phyloP scores from a whole-genome alignment of 257 asterid genomes.

The Forsythia viridissima region DNA sequence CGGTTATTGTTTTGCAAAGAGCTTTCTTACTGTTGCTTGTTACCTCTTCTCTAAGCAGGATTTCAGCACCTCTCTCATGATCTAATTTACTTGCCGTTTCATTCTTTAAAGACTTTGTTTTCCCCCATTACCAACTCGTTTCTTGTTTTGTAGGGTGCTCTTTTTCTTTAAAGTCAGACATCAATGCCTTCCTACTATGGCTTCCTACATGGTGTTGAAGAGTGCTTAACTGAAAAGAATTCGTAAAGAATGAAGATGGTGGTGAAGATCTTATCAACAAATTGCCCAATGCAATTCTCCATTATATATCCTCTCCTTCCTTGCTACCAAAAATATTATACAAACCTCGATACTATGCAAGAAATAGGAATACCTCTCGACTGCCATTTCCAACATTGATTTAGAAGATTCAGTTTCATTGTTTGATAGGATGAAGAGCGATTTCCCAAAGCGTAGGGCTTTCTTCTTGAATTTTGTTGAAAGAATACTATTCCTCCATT shows the following conservation, averaged over 20 bases:
- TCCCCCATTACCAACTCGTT: too few relatives aligned
- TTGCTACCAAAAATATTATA: neutral
- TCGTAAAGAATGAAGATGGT: neutral
- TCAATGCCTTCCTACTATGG: neutral
- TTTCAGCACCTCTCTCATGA: too few relatives aligned
- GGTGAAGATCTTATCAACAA: neutral
- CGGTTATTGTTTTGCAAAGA: too few relatives aligned
- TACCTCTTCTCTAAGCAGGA: too few relatives aligned
- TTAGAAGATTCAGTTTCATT: neutral
- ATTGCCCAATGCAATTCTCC: neutral
- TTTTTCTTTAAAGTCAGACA: too few relatives aligned
- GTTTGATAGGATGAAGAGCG: neutral
- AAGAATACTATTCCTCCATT: neutral
- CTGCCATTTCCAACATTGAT: neutral
- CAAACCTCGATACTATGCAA: neutral
- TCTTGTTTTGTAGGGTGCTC: neutral
- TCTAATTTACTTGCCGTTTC: neutral
- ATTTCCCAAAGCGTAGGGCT: neutral
- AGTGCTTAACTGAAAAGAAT: too few relatives aligned
- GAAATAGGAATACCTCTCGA: neutral
- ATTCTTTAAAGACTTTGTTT: too few relatives aligned
- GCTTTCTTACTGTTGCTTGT: too few relatives aligned
- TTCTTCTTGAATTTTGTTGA: neutral
- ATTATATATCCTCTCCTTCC: neutral
- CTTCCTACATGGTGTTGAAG: neutral